Conservation (phyloP, 164 flowering plant genomes). For the Liriodendron chinense region DNA sequence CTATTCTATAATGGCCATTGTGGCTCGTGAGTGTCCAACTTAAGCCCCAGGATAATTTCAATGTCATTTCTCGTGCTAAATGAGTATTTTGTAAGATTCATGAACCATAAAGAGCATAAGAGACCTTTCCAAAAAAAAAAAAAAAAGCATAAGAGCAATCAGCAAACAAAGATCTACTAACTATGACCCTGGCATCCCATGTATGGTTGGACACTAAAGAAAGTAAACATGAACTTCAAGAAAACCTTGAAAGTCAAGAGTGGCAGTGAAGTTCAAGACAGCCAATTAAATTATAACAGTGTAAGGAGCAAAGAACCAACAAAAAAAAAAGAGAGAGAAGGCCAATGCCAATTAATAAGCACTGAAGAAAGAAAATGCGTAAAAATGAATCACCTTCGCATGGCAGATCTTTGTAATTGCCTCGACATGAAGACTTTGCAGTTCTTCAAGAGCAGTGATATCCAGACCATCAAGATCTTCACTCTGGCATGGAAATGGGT, state of each 20-base stretch:
- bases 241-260: not conserved
- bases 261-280: not conserved
- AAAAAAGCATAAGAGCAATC: too few species aligned
- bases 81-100: too few species aligned
- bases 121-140: too few species aligned
- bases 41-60: too few species aligned
- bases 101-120: too few species aligned
- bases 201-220: too few species aligned
- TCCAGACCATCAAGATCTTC: conserved; percentile 50
- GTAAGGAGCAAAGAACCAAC: not conserved
- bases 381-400: conserved; percentile 47
- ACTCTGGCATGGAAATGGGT: conserved; percentile 30
- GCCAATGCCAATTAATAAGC: not conserved
- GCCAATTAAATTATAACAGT: not conserved
- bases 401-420: conserved; percentile 65
- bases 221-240: too few species aligned
- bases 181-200: too few species aligned
- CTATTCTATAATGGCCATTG: too few species aligned
- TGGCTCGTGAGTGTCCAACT: too few species aligned
- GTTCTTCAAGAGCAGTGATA: conserved; percentile 45
- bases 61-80: too few species aligned
- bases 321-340: not conserved
- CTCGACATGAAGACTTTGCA: conserved; percentile 64
- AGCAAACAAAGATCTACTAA: too few species aligned
- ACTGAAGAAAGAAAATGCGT: not conserved